Evolutionary conservation across 2,329 filamentous ascomycete species (phyloP), one percentile per base, ranked within the genome.

Genomic region (Penicillium sp.): DNA sequence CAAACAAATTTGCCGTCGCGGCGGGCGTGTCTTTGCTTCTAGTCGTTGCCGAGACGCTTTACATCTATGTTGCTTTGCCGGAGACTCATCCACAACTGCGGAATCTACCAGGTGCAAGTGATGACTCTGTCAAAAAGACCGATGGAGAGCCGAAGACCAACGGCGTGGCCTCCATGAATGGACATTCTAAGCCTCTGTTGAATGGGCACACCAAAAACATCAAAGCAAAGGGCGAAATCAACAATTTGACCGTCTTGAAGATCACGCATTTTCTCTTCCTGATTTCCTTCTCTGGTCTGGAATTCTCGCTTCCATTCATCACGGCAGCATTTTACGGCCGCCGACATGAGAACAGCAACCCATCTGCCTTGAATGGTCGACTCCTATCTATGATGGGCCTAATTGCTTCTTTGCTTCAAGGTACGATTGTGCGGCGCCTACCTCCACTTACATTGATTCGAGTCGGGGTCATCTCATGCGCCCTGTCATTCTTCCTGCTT

Each of bases 251-350:
- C n/a, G n/a, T 24, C 19, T 24, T 53, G 33, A 53, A 53, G 13
- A 35, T 40, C 6, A 15, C 38, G 3, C 19, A 40, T 15, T 53
- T 53, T 19, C 33, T 33, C 1, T 53, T 53, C 30, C 22, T 40
- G 12, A 28, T 53, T 17, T 53, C 50, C 30, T 53, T 53, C 35
- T 53, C 50, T 8, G 50, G 50, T 4, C 13, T 53, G 33, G 50
- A 53, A 37, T 53, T 40, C 30, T 53, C 50, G 22, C 50, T 53
- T 17, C 33, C 33, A 1, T 53, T 53, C 22, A 35, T 53, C 2
- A 53, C 19, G 33, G 35, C 50, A 13, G 50, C 50, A 7, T 53
- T 38, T 19, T 53, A 53, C 12, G 33, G 50, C 50, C 30, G 35
- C 22, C 33, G 50, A 2, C 51, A 28, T 22, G 33, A 28, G 35